Conservation (phyloP, 164 flowering plant genomes). For the Tetracentron sinense region DNA sequence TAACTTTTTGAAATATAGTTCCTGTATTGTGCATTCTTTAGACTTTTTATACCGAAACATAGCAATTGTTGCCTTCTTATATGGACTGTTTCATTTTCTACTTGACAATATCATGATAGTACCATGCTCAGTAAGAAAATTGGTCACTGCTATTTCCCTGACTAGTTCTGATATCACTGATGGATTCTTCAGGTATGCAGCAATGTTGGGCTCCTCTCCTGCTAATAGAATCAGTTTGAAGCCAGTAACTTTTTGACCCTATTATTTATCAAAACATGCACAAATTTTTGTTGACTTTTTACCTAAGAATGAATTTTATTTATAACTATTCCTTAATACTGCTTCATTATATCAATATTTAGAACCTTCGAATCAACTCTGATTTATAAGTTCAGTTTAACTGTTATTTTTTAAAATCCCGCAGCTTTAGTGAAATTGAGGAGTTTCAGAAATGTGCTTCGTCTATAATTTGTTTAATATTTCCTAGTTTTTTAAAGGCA, state of each 20-base stretch:
- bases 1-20: too few relatives aligned
- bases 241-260: conserved; percentile 48
- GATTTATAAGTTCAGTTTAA: too few relatives aligned
- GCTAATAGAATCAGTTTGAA: conserved; percentile 47
- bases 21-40: not conserved
- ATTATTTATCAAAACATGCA: not conserved
- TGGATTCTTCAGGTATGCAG: conserved; percentile 69
- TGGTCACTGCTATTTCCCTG: not conserved
- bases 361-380: too few relatives aligned
- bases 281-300: too few relatives aligned
- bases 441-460: too few relatives aligned
- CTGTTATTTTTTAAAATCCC: too few relatives aligned
- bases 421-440: too few relatives aligned
- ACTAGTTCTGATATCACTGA: not conserved
- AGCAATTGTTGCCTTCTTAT: not conserved
- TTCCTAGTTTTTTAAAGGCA: too few relatives aligned
- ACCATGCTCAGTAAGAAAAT: not conserved
- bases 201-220: conserved; percentile 72
- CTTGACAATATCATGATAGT: not conserved
- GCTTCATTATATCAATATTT: too few relatives aligned
- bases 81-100: not conserved
- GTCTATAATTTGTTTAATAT: too few relatives aligned
- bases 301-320: too few relatives aligned
- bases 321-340: too few relatives aligned
- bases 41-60: not conserved